Conservation (phyloP, 2,329 filamentous ascomycete genomes). For the Alternaria gansuensis region DNA sequence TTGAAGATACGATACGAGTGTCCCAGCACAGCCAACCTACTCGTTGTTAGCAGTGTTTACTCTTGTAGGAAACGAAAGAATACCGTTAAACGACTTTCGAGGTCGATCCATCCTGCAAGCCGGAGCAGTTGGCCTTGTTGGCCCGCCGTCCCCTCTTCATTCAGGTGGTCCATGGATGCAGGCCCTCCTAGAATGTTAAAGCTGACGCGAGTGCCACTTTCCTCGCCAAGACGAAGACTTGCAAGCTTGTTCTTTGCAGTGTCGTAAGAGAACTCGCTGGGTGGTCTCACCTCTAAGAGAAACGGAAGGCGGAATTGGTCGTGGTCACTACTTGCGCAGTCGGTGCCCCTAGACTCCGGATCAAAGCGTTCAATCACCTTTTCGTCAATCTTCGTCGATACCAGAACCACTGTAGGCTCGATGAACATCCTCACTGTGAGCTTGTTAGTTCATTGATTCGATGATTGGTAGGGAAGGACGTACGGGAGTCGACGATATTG, state of each 20-base stretch:
- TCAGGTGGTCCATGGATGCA: constrained; percentile 46
- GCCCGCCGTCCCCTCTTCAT: constrained; percentile 61
- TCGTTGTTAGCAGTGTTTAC: constrained; percentile 13
- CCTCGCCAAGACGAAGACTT: constrained; percentile 63
- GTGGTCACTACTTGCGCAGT: constrained; percentile 44
- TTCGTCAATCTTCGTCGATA: constrained; percentile 66
- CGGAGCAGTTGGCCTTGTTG: constrained; percentile 72
- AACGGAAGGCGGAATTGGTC: constrained; percentile 66
- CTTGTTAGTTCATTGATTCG: background rate
- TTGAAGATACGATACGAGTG: constrained; percentile 80
- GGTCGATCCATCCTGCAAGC: constrained; percentile 74
- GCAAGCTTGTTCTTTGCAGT: constrained; percentile 72
- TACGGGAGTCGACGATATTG: constrained; percentile 64
- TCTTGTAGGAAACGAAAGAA: background rate
- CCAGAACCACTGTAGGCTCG: constrained; percentile 67
- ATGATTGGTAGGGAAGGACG: constrained; percentile 24
- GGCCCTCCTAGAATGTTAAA: constrained; percentile 70
- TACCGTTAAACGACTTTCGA: constrained; percentile 77
- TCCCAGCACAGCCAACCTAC: constrained; percentile 85
- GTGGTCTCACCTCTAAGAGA: constrained; percentile 72
- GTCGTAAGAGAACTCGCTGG: constrained; percentile 76
- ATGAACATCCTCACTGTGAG: constrained; percentile 67
- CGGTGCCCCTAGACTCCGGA: constrained; percentile 52
- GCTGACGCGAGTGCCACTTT: constrained; percentile 59
- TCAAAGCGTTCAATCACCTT: constrained; percentile 57